Evolutionary conservation across 2,329 filamentous ascomycete genomes (phyloP).

Genomic region (Aspergillus spinulosporus): DNA sequence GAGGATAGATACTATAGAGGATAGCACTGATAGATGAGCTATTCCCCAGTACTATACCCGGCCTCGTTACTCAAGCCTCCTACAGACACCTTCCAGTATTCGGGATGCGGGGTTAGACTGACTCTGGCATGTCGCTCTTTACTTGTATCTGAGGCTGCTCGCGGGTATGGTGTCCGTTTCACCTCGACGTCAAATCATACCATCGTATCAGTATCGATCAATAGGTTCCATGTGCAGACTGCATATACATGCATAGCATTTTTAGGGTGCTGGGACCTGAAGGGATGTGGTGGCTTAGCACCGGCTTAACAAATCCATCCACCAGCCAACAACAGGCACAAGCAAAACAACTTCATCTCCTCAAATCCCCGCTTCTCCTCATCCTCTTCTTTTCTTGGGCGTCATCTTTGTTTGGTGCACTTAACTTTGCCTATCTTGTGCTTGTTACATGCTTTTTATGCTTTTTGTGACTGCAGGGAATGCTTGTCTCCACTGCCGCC

Average conservation of each 20-base stretch:
- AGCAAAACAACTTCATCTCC: neutral
- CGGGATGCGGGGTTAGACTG: conserved; percentile 55
- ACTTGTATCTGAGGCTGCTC: neutral
- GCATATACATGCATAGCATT: neutral
- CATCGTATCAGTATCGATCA: neutral
- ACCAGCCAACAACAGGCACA: conserved; percentile 8
- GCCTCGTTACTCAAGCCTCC: too few species aligned
- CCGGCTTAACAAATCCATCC: conserved; percentile 16
- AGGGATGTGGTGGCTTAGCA: conserved; percentile 3
- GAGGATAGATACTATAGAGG: conserved; percentile 6
- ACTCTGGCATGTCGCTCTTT: neutral
- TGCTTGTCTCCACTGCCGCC: conserved; percentile 5
- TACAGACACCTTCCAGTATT: conserved; percentile 51
- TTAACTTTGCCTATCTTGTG: neutral
- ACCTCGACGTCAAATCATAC: neutral
- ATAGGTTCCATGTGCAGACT: neutral
- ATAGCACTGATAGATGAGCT: neutral
- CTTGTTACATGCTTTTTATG: neutral
- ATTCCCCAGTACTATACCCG: too few species aligned
- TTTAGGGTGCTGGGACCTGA: neutral
- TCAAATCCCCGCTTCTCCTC: conserved; percentile 14
- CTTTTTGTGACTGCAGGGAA: neutral
- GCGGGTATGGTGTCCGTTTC: neutral
- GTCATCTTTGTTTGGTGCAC: neutral
- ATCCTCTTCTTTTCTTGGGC: conserved; percentile 3